phyloP scores from a whole-genome alignment of 768 basidiomycete genomes.

The Russula olivacea region DNA sequence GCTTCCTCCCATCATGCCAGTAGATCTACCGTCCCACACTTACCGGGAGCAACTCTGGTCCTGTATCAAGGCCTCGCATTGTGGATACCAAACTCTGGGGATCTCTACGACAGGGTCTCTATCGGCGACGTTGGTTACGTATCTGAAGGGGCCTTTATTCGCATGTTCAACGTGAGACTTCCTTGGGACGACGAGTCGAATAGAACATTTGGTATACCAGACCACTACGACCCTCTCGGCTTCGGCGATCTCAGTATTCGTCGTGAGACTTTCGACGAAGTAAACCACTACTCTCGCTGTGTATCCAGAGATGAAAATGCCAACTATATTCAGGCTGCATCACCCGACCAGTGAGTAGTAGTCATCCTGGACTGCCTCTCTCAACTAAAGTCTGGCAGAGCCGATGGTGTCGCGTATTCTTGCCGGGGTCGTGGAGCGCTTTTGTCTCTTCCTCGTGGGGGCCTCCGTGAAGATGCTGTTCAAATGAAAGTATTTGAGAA shows the following conservation, averaged over 20 bases:
- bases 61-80: conserved; percentile 13
- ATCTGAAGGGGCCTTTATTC: conserved; percentile 16
- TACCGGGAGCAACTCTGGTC: conserved; percentile 14
- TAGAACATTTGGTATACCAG: neutral
- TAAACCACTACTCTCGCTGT: neutral
- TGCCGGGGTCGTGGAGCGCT: too few relatives aligned
- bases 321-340: neutral
- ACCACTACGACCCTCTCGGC: neutral
- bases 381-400: neutral
- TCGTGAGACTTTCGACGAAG: neutral
- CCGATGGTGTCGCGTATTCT: neutral
- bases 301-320: neutral
- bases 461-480: too few relatives aligned
- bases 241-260: neutral
- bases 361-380: neutral
- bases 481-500: too few relatives aligned
- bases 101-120: conserved; percentile 14
- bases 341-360: neutral
- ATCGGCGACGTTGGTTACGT: conserved; percentile 25
- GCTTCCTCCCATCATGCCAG: neutral
- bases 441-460: too few relatives aligned
- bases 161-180: conserved; percentile 21
- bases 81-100: conserved; percentile 22
- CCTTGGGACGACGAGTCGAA: neutral
- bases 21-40: neutral